These are phyloP conservation scores for Xylariaceae sp. DNA, from an alignment of 2,329 filamentous ascomycete genomes.

Conservation along the genomic window DNA sequence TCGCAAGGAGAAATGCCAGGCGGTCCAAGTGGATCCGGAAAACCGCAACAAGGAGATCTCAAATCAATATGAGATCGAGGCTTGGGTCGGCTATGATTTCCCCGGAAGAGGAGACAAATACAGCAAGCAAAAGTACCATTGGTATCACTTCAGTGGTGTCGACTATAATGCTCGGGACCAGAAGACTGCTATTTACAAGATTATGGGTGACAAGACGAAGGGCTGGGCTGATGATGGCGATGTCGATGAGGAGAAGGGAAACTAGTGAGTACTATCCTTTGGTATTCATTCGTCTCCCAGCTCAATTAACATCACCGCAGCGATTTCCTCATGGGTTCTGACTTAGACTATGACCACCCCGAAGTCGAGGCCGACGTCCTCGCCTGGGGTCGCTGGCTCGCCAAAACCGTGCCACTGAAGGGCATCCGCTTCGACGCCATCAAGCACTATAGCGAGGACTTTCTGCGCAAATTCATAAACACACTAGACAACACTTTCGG, in stretches of 20 bases:
- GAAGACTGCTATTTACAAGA: conserved; percentile 63
- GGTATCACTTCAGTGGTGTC: conserved; percentile 66
- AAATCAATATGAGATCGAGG: conserved; percentile 60
- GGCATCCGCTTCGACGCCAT: conserved; percentile 37
- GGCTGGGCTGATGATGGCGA: conserved; percentile 55
- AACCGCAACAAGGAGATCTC: conserved; percentile 46
- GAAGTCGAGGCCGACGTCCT: conserved; percentile 32
- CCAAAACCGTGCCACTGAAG: conserved; percentile 28
- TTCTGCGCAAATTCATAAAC: conserved; percentile 29
- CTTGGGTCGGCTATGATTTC: conserved; percentile 68
- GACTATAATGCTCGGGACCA: conserved; percentile 59
- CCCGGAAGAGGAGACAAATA: conserved; percentile 58
- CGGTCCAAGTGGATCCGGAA: conserved; percentile 56
- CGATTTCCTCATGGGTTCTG: conserved; percentile 33
- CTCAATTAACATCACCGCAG: neutral
- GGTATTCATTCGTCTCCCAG: neutral
- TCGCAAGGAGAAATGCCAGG: conserved; percentile 55
- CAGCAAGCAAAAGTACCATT: conserved; percentile 61
- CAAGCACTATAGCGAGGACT: conserved; percentile 35
- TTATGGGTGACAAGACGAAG: conserved; percentile 49
- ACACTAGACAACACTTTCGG: conserved; percentile 34
- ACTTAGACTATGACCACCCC: conserved; percentile 34
- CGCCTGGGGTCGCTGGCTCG: conserved; percentile 34
- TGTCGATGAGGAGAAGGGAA: conserved; percentile 60
- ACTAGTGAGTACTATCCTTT: conserved; percentile 10